Conservation (phyloP, 371 early-diverging fungal species). For the Mycotypha africana region DNA sequence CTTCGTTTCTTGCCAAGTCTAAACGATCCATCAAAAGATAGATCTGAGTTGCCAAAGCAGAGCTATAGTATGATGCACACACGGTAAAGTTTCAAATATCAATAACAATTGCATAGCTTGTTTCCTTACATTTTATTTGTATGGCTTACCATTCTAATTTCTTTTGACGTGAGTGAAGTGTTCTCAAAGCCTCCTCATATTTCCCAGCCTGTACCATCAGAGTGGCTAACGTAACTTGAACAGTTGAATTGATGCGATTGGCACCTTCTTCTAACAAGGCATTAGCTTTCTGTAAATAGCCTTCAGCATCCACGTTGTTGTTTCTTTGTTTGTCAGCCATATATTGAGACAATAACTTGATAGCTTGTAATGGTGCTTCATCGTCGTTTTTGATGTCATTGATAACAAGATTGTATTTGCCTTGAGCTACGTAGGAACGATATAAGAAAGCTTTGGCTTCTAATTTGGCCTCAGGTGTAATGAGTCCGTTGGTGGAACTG, state of each 20-base stretch:
- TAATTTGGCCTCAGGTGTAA: slow-evolving; percentile 39
- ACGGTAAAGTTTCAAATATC: too few relatives aligned
- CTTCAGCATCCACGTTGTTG: slow-evolving; percentile 11
- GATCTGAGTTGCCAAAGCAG: slow-evolving; percentile 72
- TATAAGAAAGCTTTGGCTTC: slow-evolving; percentile 56
- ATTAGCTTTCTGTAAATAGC: slow-evolving; percentile 29
- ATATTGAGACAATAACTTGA: slow-evolving; percentile 52
- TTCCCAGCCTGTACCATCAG: slow-evolving; percentile 39
- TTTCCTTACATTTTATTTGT: neutral
- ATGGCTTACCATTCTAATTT: slow-evolving; percentile 72
- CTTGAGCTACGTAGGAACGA: slow-evolving; percentile 67
- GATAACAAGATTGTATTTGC: slow-evolving; percentile 54
- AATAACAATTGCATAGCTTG: too few relatives aligned
- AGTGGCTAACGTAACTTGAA: slow-evolving; percentile 44
- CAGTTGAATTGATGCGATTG: slow-evolving; percentile 33
- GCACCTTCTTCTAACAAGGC: slow-evolving; percentile 43
- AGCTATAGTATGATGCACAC: too few relatives aligned
- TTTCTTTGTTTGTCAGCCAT: slow-evolving; percentile 36
- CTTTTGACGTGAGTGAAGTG: slow-evolving; percentile 63
- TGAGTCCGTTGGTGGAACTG: slow-evolving; percentile 35
- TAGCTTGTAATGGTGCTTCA: slow-evolving; percentile 41
- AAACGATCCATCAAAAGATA: slow-evolving; percentile 77
- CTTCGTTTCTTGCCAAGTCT: slow-evolving; percentile 84
- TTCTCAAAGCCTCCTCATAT: slow-evolving; percentile 52
- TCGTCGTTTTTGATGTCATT: slow-evolving; percentile 49